Evolutionary conservation across 371 early-diverging fungal genomes (phyloP), one percentile per base, ranked within the genome.

Genomic region (Phascolomyces articulosus): DNA sequence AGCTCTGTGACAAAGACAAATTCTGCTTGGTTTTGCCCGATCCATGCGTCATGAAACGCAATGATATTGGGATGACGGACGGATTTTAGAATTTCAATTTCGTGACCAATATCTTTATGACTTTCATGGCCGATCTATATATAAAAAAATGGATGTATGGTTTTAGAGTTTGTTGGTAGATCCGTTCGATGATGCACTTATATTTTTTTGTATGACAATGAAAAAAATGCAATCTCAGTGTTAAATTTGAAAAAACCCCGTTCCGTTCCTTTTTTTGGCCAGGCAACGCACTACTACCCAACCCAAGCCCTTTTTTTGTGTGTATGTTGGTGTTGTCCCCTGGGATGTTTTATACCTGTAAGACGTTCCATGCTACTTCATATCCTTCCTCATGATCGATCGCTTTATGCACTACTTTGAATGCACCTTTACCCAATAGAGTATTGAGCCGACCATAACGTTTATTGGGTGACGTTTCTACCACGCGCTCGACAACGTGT

Each of bases 1-100:
- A 96, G 82, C 70, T 97, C 97, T 7, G 97, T 97, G 48, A 97
- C 90, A 72, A 96, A 96, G 47, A 87, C 85, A 68, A 96, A 88
- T 59, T 93, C 91, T 10, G 31, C 31, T 31, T 31, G 31, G 49
- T 87, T 84, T 23, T 89, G 82, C 63, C 82, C 74, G 55, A 80
- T 78, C 90, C 91, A 91, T 13, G 87, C 86, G 51, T 87, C 83
- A 67, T 85, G 86, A 62, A 94, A 87, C 62, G 89, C 88, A 73
- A 97, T 94, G 59, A 96, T 93, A 73, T 94, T 91, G 16, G 95
- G 94, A 72, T 95, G 93, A 51, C 91, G 81, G 41, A 96, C 86
- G 20, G 84, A 85, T 70, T 93, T 86, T 21, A 96, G 82, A 40
- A 89, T 89, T 40, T 84, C 82, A 40, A 89, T 89, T 65, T 89